Conservation (phyloP, 495 filamentous ascomycete species). For the Neurospora sp. region DNA sequence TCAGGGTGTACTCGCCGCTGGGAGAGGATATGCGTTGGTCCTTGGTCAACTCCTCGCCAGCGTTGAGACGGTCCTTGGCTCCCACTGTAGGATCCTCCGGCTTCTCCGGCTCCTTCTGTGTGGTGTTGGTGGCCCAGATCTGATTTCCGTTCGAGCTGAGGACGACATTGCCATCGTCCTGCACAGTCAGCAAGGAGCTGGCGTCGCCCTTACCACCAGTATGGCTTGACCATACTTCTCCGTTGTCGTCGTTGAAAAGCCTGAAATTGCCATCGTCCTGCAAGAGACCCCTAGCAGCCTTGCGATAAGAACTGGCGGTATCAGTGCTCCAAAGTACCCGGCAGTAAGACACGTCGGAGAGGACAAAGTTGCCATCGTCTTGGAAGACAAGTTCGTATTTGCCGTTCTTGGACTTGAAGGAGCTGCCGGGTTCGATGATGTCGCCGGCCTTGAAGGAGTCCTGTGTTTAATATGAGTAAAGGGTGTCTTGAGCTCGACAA, state of each 20-base stretch:
- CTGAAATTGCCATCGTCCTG: not conserved
- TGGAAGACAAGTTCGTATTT: not conserved
- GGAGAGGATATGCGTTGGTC: not conserved
- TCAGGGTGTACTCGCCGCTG: not conserved
- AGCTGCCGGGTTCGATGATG: not conserved
- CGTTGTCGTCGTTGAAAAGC: not conserved
- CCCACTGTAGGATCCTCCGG: not conserved
- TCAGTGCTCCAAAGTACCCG: not conserved
- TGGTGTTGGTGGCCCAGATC: not conserved
- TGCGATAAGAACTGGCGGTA: not conserved
- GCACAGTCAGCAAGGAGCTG: not conserved
- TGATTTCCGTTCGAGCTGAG: not conserved
- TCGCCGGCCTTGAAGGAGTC: not conserved
- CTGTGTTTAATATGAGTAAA: not conserved
- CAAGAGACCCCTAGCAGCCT: not conserved
- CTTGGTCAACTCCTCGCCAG: not conserved
- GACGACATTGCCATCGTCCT: not conserved
- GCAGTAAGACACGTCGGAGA: not conserved
- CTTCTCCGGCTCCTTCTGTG: not conserved
- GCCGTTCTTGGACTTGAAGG: not conserved
- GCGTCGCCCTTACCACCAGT: not conserved
- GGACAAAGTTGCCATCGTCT: not conserved
- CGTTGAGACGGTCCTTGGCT: not conserved
- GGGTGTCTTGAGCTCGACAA: not conserved
- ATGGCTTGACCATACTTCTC: not conserved